A percentile compares a stretch with the other conserved stretches of the same genome.
These are phyloP conservation scores for Fonsecaea erecta DNA, from an alignment of 2,329 filamentous ascomycete genomes.

Conservation along the genomic window DNA sequence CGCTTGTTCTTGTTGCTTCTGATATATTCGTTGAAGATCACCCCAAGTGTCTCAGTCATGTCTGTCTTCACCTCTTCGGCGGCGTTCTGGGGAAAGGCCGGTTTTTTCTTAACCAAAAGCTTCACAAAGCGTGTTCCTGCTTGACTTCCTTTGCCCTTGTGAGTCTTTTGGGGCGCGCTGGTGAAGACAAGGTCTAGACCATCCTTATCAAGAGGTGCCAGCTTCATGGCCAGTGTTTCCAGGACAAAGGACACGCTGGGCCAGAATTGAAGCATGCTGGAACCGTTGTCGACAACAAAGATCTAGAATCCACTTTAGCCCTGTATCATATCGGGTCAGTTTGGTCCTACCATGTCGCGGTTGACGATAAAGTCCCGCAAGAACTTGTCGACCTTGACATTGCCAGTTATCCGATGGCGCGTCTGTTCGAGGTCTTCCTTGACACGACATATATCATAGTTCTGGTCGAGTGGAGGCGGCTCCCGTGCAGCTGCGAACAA, in stretches of 20 bases:
- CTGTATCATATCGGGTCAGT: not conserved
- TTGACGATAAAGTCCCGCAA: not conserved
- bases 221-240: slow-evolving; percentile 37
- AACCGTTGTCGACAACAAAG: slow-evolving; percentile 40
- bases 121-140: not conserved
- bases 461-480: not conserved
- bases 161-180: not conserved
- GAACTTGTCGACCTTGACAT: not conserved
- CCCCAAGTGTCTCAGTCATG: not conserved
- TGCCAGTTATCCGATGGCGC: not conserved
- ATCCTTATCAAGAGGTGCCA: slow-evolving; percentile 38
- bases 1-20: not conserved
- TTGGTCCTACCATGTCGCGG: not conserved
- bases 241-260: slow-evolving; percentile 34
- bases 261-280: slow-evolving; percentile 37
- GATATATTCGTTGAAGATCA: not conserved
- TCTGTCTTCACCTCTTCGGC: not conserved
- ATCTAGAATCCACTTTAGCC: slow-evolving; percentile 19
- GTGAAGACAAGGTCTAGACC: slow-evolving; percentile 39
- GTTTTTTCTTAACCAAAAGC: not conserved
- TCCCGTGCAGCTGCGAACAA: not conserved
- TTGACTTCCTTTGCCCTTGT: not conserved
- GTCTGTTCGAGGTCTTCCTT: not conserved
- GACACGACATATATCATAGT: not conserved
- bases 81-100: not conserved